These are phyloP conservation scores for Ceratobasidium papillatum DNA, from an alignment of 1,284 basidiomycete species.

Conservation along the genomic window DNA sequence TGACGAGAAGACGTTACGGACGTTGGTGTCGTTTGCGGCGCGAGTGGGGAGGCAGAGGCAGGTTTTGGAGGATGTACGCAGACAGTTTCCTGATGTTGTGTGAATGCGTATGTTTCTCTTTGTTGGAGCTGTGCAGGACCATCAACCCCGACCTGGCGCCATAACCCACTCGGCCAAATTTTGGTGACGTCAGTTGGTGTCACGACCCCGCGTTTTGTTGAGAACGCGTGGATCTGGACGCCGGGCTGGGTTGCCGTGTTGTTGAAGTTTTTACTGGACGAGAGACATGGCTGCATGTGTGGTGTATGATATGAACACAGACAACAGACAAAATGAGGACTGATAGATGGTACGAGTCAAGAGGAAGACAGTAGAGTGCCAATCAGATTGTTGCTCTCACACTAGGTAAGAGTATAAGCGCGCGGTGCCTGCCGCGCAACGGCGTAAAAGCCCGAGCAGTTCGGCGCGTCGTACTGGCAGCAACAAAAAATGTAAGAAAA, in stretches of 20 bases:
- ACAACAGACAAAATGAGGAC: not conserved
- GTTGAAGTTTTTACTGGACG: not conserved
- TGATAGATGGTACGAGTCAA: not conserved
- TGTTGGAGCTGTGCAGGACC: slow-evolving; percentile 26
- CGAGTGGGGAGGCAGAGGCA: slow-evolving; percentile 29
- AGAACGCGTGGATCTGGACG: not conserved
- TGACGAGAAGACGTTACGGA: slow-evolving; percentile 37
- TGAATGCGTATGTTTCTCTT: not conserved
- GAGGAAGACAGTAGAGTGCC: not conserved
- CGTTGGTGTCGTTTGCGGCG: slow-evolving; percentile 39
- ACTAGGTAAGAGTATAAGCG: not conserved
- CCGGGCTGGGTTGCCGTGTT: not conserved
- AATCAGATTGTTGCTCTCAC: slow-evolving; percentile 8
- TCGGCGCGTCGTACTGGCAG: not conserved
- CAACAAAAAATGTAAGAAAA: not conserved
- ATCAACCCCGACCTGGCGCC: slow-evolving; percentile 1
- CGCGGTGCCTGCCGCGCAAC: slow-evolving; percentile 4
- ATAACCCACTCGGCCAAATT: slow-evolving; percentile 10
- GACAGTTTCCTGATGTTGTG: slow-evolving; percentile 24
- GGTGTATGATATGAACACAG: not conserved
- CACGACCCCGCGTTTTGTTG: not conserved
- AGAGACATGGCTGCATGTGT: not conserved
- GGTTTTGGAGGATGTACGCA: slow-evolving; percentile 22
- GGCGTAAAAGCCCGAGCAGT: slow-evolving; percentile 1
- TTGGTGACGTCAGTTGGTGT: slow-evolving; percentile 5